Conservation (phyloP, 1,284 basidiomycete species). For the Amylostereum areolatum region DNA sequence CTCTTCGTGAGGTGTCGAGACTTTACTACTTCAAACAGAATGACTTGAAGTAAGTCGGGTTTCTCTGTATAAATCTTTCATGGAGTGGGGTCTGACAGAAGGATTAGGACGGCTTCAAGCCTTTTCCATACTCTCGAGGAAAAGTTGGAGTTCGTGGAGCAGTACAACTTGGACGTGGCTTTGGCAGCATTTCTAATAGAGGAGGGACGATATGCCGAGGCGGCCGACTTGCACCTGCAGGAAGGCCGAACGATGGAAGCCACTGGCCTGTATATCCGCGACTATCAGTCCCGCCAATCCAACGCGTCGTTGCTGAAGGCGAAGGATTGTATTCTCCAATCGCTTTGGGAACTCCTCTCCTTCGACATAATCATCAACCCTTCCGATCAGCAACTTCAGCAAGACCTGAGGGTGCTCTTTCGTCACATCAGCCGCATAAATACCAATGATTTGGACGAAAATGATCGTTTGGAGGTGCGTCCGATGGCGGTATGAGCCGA, state of each 20-base stretch:
- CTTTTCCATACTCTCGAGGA: slow-evolving; percentile 51
- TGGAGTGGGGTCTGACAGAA: slow-evolving; percentile 4
- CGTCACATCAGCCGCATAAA: neutral
- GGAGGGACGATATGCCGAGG: slow-evolving; percentile 39
- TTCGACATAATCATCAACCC: slow-evolving; percentile 14
- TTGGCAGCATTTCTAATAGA: slow-evolving; percentile 44
- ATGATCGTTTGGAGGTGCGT: too few species aligned
- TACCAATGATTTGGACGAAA: too few species aligned
- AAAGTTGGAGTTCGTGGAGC: slow-evolving; percentile 50
- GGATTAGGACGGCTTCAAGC: slow-evolving; percentile 35
- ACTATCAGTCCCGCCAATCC: slow-evolving; percentile 15
- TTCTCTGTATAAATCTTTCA: slow-evolving; percentile 1
- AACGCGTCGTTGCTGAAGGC: slow-evolving; percentile 17
- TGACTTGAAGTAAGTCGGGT: slow-evolving; percentile 35
- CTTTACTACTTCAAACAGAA: slow-evolving; percentile 43
- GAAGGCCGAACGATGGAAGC: slow-evolving; percentile 47
- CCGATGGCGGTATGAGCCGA: too few species aligned
- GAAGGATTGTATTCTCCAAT: slow-evolving; percentile 17
- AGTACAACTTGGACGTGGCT: slow-evolving; percentile 47
- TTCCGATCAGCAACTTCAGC: neutral
- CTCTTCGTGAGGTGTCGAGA: slow-evolving; percentile 42
- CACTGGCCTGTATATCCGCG: slow-evolving; percentile 38
- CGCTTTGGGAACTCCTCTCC: slow-evolving; percentile 22
- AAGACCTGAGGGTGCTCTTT: slow-evolving; percentile 15
- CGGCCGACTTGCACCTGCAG: slow-evolving; percentile 47